Evolutionary conservation across 2,329 filamentous ascomycete species (phyloP), one percentile per base, ranked within the genome.

Genomic region (Colletotrichum sp.): DNA sequence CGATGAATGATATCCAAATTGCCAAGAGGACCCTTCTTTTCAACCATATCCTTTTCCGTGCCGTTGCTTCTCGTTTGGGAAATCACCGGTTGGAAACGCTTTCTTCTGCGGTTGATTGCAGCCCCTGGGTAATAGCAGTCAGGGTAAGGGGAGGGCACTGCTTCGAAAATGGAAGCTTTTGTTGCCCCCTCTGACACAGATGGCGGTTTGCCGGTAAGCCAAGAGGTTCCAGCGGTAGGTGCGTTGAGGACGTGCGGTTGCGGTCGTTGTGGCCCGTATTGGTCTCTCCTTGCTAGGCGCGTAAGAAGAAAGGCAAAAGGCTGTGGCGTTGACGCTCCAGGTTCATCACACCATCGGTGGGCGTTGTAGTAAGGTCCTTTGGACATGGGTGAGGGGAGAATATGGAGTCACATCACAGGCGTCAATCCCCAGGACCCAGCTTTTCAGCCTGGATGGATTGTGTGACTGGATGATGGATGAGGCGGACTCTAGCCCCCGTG

Each of bases 11-110:
- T 59, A 16, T 44, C 34, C 49, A 65, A 69, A 49, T 24, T 30
- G 73, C 59, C 70, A 68, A 73, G 64, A 68, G 28, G 70, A 68
- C 57, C 70, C 70, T 73, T 69, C 59, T 73, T 76, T 76, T 68
- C 63, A 28, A 18, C 44, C n/a, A 36, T 76, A 55, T 65, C 64
- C 70, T n/a, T 28, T 49, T 76, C 26, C 18, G 70, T n/a, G 21
- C 13, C 26, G 18, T 65, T 26, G 26, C n/a, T 8, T 60, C 70
- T 60, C 36, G n/a, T 65, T 73, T 69, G 44, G 70, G 73, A 65
- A 73, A 60, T 28, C 18, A 52, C 24, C 26, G 26, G 28, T 73
- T 30, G 28, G n/a, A 26, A 52, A 36, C 44, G 39, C 34, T 76
- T 76, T 63, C 70, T 73, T 76, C 36, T 76, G n/a, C 26, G 64